Evolutionary conservation across 495 filamentous ascomycete species (phyloP).

Genomic region (Penicillium longicatenatum): DNA sequence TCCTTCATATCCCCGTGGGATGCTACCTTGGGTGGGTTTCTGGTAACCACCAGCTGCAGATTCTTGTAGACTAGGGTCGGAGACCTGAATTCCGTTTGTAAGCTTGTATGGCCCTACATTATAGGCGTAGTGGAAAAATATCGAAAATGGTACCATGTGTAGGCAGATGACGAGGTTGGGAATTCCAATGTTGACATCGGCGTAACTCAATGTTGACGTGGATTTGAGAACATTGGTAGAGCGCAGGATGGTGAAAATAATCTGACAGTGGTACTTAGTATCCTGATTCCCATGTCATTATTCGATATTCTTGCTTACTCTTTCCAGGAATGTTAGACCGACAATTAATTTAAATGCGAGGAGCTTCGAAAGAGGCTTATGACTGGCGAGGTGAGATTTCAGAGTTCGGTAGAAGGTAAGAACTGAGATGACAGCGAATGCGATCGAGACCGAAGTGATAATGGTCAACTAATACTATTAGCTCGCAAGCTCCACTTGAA

Average conservation of each 20-base stretch:
- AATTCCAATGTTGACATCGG: slow-evolving; percentile 36
- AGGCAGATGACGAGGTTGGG: slow-evolving; percentile 35
- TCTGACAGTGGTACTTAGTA: slow-evolving; percentile 5
- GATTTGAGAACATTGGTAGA: slow-evolving; percentile 24
- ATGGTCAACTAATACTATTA: slow-evolving; percentile 22
- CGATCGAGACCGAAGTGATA: slow-evolving; percentile 24
- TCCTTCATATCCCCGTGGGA: slow-evolving; percentile 11
- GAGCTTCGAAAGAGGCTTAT: slow-evolving; percentile 32
- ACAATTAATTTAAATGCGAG: slow-evolving; percentile 39
- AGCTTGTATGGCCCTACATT: slow-evolving; percentile 22
- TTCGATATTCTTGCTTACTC: slow-evolving; percentile 8
- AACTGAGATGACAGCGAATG: slow-evolving; percentile 24
- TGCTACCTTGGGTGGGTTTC: background rate
- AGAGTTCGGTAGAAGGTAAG: slow-evolving; percentile 28
- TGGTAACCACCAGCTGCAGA: background rate
- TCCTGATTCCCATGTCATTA: background rate
- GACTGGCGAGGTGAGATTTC: slow-evolving; percentile 20
- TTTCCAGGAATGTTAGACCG: slow-evolving; percentile 30
- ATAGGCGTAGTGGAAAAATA: slow-evolving; percentile 38
- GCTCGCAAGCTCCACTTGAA: too few species aligned
- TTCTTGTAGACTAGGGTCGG: background rate
- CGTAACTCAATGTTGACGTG: slow-evolving; percentile 29
- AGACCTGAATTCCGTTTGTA: background rate
- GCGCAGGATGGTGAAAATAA: slow-evolving; percentile 36
- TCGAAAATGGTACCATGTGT: slow-evolving; percentile 36